These are phyloP conservation scores for Skeletonema menzelii DNA, from an alignment of 108 stramenopile species.

Conservation along the genomic window DNA sequence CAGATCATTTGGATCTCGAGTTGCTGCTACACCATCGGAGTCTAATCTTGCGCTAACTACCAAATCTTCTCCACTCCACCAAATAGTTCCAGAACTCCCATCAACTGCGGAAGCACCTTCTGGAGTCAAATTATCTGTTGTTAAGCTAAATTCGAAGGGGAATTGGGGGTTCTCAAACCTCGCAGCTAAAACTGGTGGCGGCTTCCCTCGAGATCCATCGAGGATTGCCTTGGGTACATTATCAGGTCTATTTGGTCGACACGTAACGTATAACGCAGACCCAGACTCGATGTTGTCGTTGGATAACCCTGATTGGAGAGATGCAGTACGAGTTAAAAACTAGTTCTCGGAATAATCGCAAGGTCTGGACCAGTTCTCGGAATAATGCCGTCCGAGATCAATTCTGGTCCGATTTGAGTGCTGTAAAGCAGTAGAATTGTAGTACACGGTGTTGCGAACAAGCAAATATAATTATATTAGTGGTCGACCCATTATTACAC, in stretches of 20 bases:
- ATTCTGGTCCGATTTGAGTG: too few relatives aligned
- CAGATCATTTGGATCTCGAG: conserved; percentile 57
- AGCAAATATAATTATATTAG: too few relatives aligned
- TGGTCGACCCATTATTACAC: too few relatives aligned
- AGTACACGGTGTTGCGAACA: too few relatives aligned
- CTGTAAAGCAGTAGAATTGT: too few relatives aligned
- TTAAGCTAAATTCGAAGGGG: conserved; percentile 50
- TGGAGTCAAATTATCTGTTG: conserved; percentile 41
- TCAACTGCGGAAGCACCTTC: conserved; percentile 40
- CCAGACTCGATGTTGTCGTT: not conserved
- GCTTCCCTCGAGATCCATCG: conserved; percentile 54
- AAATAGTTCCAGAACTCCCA: conserved; percentile 10
- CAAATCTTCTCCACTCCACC: conserved; percentile 53
- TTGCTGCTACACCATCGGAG: conserved; percentile 64
- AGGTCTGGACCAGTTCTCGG: too few relatives aligned
- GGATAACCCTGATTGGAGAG: not conserved
- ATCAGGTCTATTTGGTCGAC: conserved; percentile 52
- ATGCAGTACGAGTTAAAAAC: not conserved
- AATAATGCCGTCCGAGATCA: too few relatives aligned
- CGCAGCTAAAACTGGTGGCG: conserved; percentile 59
- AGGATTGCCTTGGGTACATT: conserved; percentile 63
- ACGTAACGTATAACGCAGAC: conserved; percentile 59
- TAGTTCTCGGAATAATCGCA: too few relatives aligned
- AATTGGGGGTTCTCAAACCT: conserved; percentile 48
- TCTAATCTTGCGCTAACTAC: conserved; percentile 64